Percentiles rank a stretch among this genome's conserved stretches.
These are phyloP conservation scores for Malassezia arunalokei DNA, from an alignment of 1,284 basidiomycete species.

Conservation along the genomic window DNA sequence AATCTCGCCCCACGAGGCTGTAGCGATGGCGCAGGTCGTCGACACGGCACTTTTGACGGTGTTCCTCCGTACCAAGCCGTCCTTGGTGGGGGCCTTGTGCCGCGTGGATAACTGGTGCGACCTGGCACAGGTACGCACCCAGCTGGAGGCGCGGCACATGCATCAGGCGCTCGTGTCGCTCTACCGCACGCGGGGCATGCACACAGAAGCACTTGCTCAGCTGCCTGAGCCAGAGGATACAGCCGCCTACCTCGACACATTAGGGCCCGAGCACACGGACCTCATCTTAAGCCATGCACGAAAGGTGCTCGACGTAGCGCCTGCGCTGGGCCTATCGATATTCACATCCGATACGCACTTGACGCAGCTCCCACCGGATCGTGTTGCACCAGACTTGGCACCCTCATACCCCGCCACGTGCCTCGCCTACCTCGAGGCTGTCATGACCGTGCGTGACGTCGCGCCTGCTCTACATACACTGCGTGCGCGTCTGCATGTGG, in stretches of 20 bases:
- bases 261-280: conserved; percentile 50
- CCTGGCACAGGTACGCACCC: conserved; percentile 82
- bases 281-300: conserved; percentile 50
- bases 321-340: conserved; percentile 68
- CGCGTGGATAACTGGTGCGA: conserved; percentile 93
- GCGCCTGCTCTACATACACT: conserved; percentile 68
- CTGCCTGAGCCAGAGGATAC: conserved; percentile 56
- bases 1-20: conserved; percentile 39
- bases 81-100: conserved; percentile 73
- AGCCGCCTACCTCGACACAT: conserved; percentile 76
- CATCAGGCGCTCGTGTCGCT: conserved; percentile 77
- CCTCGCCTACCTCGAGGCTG: conserved; percentile 70
- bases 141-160: conserved; percentile 72
- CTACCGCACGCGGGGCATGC: conserved; percentile 91
- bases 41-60: conserved; percentile 92
- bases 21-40: conserved; percentile 65
- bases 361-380: conserved; percentile 51
- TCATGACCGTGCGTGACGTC: conserved; percentile 59
- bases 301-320: conserved; percentile 71
- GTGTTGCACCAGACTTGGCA: conserved; percentile 53
- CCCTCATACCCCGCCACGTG: conserved; percentile 55
- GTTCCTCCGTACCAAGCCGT: conserved; percentile 71
- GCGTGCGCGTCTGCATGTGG: conserved; percentile 69
- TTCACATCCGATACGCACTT: conserved; percentile 78
- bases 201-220: conserved; percentile 69